These are phyloP conservation scores for Schizosaccharomyces cryophilus DNA, from an alignment of 805 yeast species.

Conservation along the genomic window DNA sequence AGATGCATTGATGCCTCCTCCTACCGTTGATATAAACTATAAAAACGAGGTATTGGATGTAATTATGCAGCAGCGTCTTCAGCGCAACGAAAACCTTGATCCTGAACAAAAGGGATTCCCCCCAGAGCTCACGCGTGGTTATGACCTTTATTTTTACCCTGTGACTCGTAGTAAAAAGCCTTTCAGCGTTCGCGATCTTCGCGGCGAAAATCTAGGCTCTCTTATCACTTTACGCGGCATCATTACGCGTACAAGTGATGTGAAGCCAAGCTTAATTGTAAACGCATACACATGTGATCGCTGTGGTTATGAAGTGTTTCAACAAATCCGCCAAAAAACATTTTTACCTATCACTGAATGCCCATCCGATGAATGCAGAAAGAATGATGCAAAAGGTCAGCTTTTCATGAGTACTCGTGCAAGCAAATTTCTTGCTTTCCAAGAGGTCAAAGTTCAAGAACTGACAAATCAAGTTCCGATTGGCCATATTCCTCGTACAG, in stretches of 20 bases:
- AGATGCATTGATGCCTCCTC: constrained; percentile 65
- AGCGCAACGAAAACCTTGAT: constrained; percentile 58
- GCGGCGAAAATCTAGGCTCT: constrained; percentile 62
- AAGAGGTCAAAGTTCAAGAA: constrained; percentile 87
- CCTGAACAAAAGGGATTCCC: constrained; percentile 51
- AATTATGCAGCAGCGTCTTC: constrained; percentile 66
- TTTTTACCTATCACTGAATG: constrained; percentile 79
- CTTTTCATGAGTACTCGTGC: constrained; percentile 85
- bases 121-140: constrained; percentile 63
- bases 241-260: constrained; percentile 86
- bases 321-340: constrained; percentile 56
- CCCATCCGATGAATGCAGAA: constrained; percentile 51
- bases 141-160: constrained; percentile 69
- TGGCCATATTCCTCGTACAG: constrained; percentile 83
- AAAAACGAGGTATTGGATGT: constrained; percentile 84
- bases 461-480: constrained; percentile 90
- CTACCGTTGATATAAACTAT: constrained; percentile 56
- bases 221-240: constrained; percentile 81
- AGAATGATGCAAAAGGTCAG: constrained; percentile 67
- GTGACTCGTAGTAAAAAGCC: constrained; percentile 28
- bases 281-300: constrained; percentile 93
- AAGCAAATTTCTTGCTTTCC: constrained; percentile 82
- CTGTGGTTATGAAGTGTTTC: constrained; percentile 91
- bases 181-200: constrained; percentile 70
- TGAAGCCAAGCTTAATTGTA: constrained; percentile 72